Evolutionary conservation across 2,329 filamentous ascomycete genomes (phyloP).

Genomic region (Aureobasidium sp.): DNA sequence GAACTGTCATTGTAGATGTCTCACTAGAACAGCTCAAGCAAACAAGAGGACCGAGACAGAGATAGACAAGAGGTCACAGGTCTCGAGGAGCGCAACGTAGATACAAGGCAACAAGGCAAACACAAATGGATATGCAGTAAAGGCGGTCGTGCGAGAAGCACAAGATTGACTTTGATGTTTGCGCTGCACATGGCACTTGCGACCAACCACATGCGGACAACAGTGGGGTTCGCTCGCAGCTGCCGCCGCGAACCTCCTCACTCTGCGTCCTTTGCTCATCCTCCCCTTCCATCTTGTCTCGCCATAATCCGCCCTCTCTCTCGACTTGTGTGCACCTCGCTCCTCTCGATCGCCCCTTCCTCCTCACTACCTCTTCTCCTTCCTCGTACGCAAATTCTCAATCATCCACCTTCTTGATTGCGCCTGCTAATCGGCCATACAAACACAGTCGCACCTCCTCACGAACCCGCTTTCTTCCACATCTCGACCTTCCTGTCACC

Average conservation of each 20-base stretch:
- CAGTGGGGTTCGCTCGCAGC: not conserved
- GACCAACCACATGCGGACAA: not conserved
- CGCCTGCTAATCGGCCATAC: not conserved
- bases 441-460: not conserved
- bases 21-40: not conserved
- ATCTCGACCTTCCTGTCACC: not conserved
- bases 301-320: not conserved
- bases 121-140: not conserved
- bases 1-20: not conserved
- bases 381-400: not conserved
- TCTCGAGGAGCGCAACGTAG: not conserved
- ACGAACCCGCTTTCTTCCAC: not conserved
- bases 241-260: not conserved
- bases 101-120: not conserved
- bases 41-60: not conserved
- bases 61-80: not conserved
- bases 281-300: not conserved
- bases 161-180: not conserved
- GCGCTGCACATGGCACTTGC: not conserved
- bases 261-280: not conserved
- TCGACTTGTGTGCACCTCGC: not conserved
- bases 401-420: not conserved
- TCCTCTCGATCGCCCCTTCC: not conserved
- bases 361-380: not conserved
- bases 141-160: not conserved